These are phyloP conservation scores for Agrocybe praecox DNA, from an alignment of 768 basidiomycete species.

Conservation along the genomic window DNA sequence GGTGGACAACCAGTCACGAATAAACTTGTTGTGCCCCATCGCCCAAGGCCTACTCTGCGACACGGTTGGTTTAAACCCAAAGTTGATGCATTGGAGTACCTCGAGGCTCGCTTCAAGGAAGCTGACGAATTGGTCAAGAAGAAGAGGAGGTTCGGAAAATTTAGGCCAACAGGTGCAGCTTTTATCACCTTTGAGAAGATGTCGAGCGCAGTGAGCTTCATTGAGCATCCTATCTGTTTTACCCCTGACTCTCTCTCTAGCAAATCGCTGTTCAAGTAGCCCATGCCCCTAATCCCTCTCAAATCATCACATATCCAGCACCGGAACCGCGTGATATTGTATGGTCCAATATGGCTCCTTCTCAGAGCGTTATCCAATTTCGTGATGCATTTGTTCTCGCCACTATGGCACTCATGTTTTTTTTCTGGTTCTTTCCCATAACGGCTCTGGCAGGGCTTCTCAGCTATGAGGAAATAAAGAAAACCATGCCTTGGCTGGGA, in stretches of 20 bases:
- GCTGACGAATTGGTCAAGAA: constrained; percentile 85
- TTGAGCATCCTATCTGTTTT: background rate
- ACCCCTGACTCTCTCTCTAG: constrained; percentile 29
- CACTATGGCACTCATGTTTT: constrained; percentile 73
- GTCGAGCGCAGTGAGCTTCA: constrained; percentile 71
- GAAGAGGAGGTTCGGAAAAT: constrained; percentile 70
- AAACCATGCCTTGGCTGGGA: constrained; percentile 86
- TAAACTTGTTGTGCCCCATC: constrained; percentile 73
- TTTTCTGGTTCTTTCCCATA: constrained; percentile 94
- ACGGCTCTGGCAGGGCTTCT: constrained; percentile 83
- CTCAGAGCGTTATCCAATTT: constrained; percentile 54
- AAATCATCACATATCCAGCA: constrained; percentile 71
- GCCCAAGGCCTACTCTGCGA: constrained; percentile 74
- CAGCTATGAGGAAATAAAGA: constrained; percentile 93
- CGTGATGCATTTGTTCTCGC: constrained; percentile 74
- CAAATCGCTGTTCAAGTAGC: constrained; percentile 91
- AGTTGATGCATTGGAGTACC: constrained; percentile 89
- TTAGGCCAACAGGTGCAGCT: constrained; percentile 80
- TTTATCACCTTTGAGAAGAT: constrained; percentile 98
- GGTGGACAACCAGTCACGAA: constrained; percentile 51
- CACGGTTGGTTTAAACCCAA: constrained; percentile 73
- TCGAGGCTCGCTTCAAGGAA: constrained; percentile 77
- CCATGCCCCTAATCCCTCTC: constrained; percentile 68
- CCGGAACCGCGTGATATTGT: constrained; percentile 96
- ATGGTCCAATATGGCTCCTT: constrained; percentile 87